Conservation (phyloP, 768 basidiomycete genomes). For the Cyclocybe cylindracea region DNA sequence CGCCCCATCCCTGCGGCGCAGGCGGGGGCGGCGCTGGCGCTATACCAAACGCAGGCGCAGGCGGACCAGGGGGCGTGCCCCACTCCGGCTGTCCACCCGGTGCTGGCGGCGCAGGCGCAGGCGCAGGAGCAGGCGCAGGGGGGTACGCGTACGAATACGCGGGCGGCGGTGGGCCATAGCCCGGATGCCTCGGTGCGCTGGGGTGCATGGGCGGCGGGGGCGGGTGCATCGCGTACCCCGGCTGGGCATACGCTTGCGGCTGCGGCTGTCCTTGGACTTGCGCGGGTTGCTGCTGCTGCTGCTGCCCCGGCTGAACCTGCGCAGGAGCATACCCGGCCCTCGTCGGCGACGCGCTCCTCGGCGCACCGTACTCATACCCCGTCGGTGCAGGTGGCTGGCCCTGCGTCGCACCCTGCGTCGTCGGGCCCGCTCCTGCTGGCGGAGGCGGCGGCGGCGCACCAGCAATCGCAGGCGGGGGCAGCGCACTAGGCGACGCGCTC, state of each 20-base stretch:
- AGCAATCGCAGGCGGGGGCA: no score
- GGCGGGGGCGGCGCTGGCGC: conserved; percentile 6
- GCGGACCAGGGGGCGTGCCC: conserved; percentile 12
- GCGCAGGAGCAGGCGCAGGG: conserved; percentile 17
- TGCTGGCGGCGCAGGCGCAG: conserved; percentile 12
- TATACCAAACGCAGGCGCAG: conserved; percentile 11
- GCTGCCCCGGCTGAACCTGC: not conserved
- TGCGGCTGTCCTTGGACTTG: conserved; percentile 1
- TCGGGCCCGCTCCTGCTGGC: conserved; percentile 5
- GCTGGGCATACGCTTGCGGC: conserved; percentile 8
- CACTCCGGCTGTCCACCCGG: conserved; percentile 17
- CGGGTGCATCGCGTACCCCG: conserved; percentile 15
- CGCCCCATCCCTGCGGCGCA: conserved; percentile 8
- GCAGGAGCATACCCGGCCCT: no score
- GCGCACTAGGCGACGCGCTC: conserved; percentile 6
- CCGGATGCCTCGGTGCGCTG: conserved; percentile 11
- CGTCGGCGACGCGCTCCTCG: no score
- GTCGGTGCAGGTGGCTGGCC: conserved; percentile 4
- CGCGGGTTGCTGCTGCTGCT: conserved; percentile 13
- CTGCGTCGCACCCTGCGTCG: conserved; percentile 10
- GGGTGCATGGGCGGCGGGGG: conserved; percentile 18
- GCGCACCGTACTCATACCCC: not conserved
- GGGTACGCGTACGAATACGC: conserved; percentile 26
- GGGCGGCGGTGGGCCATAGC: conserved; percentile 22
- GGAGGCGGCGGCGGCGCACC: no score